A percentile compares a stretch with the other conserved stretches of the same genome.
Evolutionary conservation across 768 basidiomycete genomes (phyloP).

Genomic region (Boletellus ananas): DNA sequence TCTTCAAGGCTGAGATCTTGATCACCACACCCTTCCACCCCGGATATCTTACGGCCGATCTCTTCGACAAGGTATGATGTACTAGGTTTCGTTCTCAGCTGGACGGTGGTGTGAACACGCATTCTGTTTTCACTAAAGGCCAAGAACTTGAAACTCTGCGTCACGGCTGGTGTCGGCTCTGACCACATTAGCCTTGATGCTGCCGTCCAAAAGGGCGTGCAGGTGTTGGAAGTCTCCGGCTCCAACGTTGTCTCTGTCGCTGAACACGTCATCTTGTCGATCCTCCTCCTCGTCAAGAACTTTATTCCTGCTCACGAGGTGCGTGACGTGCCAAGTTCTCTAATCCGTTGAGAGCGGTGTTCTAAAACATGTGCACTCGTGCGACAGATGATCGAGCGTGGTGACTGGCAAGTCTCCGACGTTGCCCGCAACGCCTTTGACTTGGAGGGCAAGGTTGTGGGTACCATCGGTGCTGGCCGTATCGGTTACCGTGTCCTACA

Average conservation of each 20-base stretch:
- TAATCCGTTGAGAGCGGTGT: too few relatives aligned
- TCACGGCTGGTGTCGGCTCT: slow-evolving; percentile 87
- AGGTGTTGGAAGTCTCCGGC: slow-evolving; percentile 83
- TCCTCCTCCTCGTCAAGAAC: slow-evolving; percentile 86
- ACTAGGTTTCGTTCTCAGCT: too few relatives aligned
- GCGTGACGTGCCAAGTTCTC: slow-evolving; percentile 2
- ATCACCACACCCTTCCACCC: slow-evolving; percentile 86
- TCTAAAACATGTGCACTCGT: background rate
- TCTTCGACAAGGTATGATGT: slow-evolving; percentile 53
- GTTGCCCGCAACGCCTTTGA: slow-evolving; percentile 82
- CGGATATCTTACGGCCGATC: slow-evolving; percentile 70
- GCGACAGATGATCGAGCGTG: slow-evolving; percentile 67
- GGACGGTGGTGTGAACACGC: too few relatives aligned
- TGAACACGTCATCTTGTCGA: slow-evolving; percentile 87
- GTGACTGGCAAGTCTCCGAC: slow-evolving; percentile 84
- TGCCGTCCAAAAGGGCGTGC: slow-evolving; percentile 75
- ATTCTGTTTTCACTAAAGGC: slow-evolving; percentile 36
- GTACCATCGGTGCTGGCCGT: slow-evolving; percentile 77
- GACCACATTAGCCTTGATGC: slow-evolving; percentile 89
- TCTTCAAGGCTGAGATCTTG: slow-evolving; percentile 53
- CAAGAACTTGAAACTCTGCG: slow-evolving; percentile 81
- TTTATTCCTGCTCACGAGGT: slow-evolving; percentile 81
- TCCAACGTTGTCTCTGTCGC: slow-evolving; percentile 89
- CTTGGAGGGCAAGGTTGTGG: slow-evolving; percentile 84
- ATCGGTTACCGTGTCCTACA: slow-evolving; percentile 86